These are phyloP conservation scores for Hondaea fermentalgiana DNA, from an alignment of 108 stramenopile species.

Conservation along the genomic window DNA sequence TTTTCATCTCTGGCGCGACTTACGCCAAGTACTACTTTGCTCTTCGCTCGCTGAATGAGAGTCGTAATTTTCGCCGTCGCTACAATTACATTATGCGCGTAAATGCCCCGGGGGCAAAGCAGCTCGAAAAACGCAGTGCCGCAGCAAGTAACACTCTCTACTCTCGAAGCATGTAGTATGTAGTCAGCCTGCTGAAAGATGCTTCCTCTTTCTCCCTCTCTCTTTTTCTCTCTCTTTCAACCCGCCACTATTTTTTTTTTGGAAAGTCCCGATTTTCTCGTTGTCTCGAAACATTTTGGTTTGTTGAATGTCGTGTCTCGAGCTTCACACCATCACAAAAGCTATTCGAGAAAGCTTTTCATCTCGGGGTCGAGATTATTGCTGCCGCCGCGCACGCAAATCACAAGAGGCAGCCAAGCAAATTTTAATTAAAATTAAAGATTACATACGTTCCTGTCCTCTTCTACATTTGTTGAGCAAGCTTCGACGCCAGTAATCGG, in stretches of 20 bases:
- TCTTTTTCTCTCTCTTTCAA: neutral
- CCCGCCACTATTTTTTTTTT: neutral
- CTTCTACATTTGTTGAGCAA: neutral
- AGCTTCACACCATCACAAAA: neutral
- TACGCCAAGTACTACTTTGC: conserved; percentile 99
- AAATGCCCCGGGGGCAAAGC: neutral
- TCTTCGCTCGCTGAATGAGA: conserved; percentile 75
- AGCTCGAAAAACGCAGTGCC: neutral
- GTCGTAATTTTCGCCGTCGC: conserved; percentile 64
- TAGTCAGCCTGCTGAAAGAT: neutral
- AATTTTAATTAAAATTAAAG: too few species aligned
- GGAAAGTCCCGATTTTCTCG: too few species aligned
- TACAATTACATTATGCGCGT: conserved; percentile 52
- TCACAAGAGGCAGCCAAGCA: too few species aligned
- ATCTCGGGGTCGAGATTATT: too few species aligned
- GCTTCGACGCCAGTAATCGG: neutral
- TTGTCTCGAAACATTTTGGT: too few species aligned
- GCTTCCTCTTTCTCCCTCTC: neutral
- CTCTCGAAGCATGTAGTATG: neutral
- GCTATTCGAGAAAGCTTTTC: neutral
- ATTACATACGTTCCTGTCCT: too few species aligned
- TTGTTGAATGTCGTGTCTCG: neutral
- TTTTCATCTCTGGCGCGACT: conserved; percentile 78
- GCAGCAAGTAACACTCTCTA: conserved; percentile 1
- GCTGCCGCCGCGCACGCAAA: too few species aligned